A percentile compares a stretch with the other conserved stretches of the same genome.
Conservation (phyloP, 306 rosid genomes). For the Castanea sativa region DNA sequence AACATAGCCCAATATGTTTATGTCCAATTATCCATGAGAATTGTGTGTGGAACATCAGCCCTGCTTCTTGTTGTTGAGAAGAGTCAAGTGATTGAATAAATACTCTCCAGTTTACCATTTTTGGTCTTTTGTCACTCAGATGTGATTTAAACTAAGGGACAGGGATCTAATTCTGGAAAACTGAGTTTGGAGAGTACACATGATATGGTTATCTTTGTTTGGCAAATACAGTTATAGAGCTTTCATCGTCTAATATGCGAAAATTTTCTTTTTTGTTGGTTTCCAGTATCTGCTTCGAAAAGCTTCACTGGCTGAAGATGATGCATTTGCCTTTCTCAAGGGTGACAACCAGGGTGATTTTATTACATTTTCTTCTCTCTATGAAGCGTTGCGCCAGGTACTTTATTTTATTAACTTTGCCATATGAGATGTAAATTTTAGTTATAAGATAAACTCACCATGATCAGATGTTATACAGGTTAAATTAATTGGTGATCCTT, state of each 20-base stretch:
- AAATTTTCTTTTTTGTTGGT: background rate
- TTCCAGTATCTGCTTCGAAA: slow-evolving; percentile 71
- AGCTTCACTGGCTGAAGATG: slow-evolving; percentile 72
- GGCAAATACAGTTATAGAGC: background rate
- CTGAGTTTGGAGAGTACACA: background rate
- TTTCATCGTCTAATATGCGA: slow-evolving; percentile 1
- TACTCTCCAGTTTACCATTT: no score
- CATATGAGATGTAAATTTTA: background rate
- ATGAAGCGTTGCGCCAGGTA: slow-evolving; percentile 78
- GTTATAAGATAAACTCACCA: slow-evolving; percentile 14
- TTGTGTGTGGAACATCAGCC: background rate
- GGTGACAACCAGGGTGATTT: slow-evolving; percentile 56
- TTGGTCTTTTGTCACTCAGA: no score
- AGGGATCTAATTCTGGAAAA: background rate
- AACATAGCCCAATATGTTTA: background rate
- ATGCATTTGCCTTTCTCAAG: slow-evolving; percentile 78
- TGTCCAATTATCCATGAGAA: no score
- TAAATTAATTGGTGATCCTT: slow-evolving; percentile 58
- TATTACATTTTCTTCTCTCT: slow-evolving; percentile 61
- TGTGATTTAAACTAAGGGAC: no score
- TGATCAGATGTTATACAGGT: slow-evolving; percentile 45
- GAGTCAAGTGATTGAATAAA: background rate
- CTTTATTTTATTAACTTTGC: slow-evolving; percentile 6
- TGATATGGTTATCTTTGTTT: background rate
- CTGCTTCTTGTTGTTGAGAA: background rate